A percentile compares a stretch with the other conserved stretches of the same genome.
phyloP scores from a whole-genome alignment of 2,329 filamentous ascomycete species.

The Ophiosphaerella korrae region DNA sequence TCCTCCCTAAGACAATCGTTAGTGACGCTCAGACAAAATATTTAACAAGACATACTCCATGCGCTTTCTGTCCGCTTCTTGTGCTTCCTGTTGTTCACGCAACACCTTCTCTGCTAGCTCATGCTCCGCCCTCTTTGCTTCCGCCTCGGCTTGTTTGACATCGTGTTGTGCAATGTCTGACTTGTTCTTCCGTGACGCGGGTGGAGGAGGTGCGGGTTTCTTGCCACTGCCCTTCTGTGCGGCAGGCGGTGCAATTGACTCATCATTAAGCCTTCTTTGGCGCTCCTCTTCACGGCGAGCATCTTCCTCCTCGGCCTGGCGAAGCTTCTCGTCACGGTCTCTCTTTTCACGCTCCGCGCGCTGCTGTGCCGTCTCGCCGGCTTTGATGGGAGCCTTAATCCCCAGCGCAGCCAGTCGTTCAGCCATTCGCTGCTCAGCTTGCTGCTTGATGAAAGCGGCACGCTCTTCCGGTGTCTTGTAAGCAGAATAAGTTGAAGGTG shows the following conservation, averaged over 20 bases:
- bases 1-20: slow-evolving; percentile 64
- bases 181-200: slow-evolving; percentile 72
- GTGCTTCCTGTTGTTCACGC: slow-evolving; percentile 73
- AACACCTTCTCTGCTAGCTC: slow-evolving; percentile 59
- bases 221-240: slow-evolving; percentile 49
- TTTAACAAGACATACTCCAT: slow-evolving; percentile 74
- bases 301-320: slow-evolving; percentile 93
- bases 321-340: slow-evolving; percentile 85
- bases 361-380: slow-evolving; percentile 81
- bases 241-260: slow-evolving; percentile 67
- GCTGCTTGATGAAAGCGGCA: slow-evolving; percentile 94
- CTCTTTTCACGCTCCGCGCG: slow-evolving; percentile 84
- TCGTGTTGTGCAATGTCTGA: slow-evolving; percentile 64
- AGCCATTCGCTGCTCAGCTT: slow-evolving; percentile 95
- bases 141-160: slow-evolving; percentile 56
- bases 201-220: slow-evolving; percentile 70
- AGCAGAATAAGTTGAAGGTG: slow-evolving; percentile 68
- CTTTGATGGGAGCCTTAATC: slow-evolving; percentile 80
- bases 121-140: slow-evolving; percentile 65
- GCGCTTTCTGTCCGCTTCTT: slow-evolving; percentile 72
- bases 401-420: slow-evolving; percentile 92
- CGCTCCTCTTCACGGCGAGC: slow-evolving; percentile 84
- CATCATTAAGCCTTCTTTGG: slow-evolving; percentile 79
- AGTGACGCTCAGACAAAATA: slow-evolving; percentile 5
- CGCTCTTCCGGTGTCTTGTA: slow-evolving; percentile 93